These are phyloP conservation scores for Coemansia sp. DNA, from an alignment of 192 early-diverging fungal species.

Conservation along the genomic window DNA sequence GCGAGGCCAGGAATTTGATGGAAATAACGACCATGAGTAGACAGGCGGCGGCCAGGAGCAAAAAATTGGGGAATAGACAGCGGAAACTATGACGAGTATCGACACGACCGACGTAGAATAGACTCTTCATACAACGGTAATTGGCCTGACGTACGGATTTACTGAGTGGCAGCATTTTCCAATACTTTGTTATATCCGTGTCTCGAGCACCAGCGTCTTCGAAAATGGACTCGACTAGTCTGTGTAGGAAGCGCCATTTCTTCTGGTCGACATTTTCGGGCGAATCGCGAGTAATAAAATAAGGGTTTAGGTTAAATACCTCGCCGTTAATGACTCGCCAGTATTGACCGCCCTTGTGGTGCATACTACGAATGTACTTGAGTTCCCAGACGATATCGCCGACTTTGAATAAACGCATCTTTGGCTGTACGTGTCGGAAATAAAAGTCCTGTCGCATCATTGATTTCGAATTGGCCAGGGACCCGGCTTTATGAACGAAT, in stretches of 20 bases:
- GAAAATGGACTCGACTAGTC: slow-evolving; percentile 43
- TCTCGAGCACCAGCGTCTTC: slow-evolving; percentile 54
- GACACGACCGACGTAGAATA: slow-evolving; percentile 85
- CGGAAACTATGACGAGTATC: slow-evolving; percentile 78
- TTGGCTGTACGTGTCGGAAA: slow-evolving; percentile 16
- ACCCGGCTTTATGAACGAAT: slow-evolving; percentile 19
- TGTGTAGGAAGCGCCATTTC: slow-evolving; percentile 56
- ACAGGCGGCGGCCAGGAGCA: slow-evolving; percentile 78
- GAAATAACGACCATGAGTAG: slow-evolving; percentile 85
- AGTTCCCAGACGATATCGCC: slow-evolving; percentile 61
- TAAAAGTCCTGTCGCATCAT: slow-evolving; percentile 34
- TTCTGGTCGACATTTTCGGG: slow-evolving; percentile 34
- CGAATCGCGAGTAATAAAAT: slow-evolving; percentile 58
- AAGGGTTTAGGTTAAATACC: slow-evolving; percentile 72
- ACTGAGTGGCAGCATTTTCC: slow-evolving; percentile 59
- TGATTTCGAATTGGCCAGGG: slow-evolving; percentile 23
- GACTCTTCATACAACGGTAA: slow-evolving; percentile 76
- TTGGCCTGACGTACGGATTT: slow-evolving; percentile 69
- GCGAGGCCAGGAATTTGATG: slow-evolving; percentile 93
- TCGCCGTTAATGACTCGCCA: slow-evolving; percentile 71
- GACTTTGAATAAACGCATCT: slow-evolving; percentile 62
- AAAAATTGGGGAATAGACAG: slow-evolving; percentile 82
- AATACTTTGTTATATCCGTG: slow-evolving; percentile 66
- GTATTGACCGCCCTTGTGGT: slow-evolving; percentile 41
- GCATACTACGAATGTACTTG: slow-evolving; percentile 42